phyloP scores from a whole-genome alignment of 345 rosid species.

The Microthlaspi erraticum region DNA sequence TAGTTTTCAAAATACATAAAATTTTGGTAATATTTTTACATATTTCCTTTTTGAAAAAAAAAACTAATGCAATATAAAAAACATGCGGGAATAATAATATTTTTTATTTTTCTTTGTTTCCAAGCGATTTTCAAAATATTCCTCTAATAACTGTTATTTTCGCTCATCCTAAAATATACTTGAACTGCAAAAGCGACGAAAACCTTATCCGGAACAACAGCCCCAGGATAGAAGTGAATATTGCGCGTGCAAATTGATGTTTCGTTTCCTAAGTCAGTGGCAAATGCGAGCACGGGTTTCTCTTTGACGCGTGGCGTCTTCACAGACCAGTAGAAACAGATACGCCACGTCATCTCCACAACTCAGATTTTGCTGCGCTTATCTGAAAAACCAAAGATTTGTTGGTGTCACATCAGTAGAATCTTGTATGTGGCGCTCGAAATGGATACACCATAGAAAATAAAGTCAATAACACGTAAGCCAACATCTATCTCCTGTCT shows the following conservation, averaged over 20 bases:
- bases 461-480: constrained; percentile 32
- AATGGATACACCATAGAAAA: constrained; percentile 29
- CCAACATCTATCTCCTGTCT: constrained; percentile 17
- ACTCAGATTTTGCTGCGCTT: constrained; percentile 22
- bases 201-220: constrained; percentile 17
- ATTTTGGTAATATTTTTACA: no score
- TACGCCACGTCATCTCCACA: background rate
- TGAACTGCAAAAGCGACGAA: background rate
- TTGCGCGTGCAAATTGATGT: background rate
- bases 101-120: no score
- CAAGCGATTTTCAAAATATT: no score
- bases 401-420: constrained; percentile 19
- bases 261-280: constrained; percentile 12
- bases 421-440: constrained; percentile 12
- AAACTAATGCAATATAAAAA: no score
- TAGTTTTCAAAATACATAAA: no score
- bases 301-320: background rate
- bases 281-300: background rate
- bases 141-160: no score
- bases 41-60: no score
- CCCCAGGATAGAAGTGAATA: no score
- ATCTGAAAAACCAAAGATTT: constrained; percentile 11
- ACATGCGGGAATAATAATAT: no score
- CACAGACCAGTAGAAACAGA: constrained; percentile 18
- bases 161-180: background rate